A percentile compares a stretch with the other conserved stretches of the same genome.
phyloP scores from a whole-genome alignment of 1,139 yeast genomes.

The Pichia cactophila region DNA sequence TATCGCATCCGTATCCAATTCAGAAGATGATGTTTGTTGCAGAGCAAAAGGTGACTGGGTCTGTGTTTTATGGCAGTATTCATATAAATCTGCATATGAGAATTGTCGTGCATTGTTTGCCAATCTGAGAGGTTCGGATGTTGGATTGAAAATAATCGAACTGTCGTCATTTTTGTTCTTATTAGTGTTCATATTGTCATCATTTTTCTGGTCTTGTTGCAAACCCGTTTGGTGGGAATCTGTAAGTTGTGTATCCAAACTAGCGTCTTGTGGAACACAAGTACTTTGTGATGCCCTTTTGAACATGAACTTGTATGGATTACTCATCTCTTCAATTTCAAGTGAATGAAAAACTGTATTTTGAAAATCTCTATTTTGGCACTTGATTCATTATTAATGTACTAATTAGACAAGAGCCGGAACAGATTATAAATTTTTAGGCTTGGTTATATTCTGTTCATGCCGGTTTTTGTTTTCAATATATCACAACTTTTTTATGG shows the following conservation, averaged over 20 bases:
- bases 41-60: not conserved
- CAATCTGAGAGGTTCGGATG: not conserved
- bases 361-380: too few relatives aligned
- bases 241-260: not conserved
- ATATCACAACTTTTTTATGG: too few relatives aligned
- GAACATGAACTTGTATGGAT: too few relatives aligned
- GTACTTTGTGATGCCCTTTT: too few relatives aligned
- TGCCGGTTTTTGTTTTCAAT: not conserved
- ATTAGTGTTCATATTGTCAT: too few relatives aligned
- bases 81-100: not conserved
- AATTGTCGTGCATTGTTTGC: not conserved
- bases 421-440: not conserved
- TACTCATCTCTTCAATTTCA: too few relatives aligned
- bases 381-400: too few relatives aligned
- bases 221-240: too few relatives aligned
- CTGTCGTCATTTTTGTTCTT: not conserved
- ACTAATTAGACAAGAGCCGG: not conserved
- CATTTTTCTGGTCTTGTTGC: not conserved
- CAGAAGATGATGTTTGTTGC: not conserved
- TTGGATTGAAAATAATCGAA: not conserved
- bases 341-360: too few relatives aligned
- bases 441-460: not conserved
- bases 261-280: too few relatives aligned
- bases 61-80: not conserved
- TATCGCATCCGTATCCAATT: not conserved